These are phyloP conservation scores for Castanea mollissima DNA, from an alignment of 306 rosid genomes.

Conservation along the genomic window DNA sequence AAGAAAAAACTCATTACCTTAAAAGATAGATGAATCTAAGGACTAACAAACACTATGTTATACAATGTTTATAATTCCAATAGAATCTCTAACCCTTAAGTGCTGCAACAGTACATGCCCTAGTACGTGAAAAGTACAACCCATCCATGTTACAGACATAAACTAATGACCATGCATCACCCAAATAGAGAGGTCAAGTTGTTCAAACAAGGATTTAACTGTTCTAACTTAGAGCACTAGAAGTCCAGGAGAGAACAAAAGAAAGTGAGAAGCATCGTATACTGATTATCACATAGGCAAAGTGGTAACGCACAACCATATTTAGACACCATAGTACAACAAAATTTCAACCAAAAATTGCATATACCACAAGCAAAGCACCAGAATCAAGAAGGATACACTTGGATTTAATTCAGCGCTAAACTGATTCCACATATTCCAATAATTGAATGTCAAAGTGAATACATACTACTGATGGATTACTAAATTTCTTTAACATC, in stretches of 20 bases:
- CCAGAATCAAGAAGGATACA: neutral
- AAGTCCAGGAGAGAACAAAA: neutral
- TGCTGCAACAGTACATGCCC: no score
- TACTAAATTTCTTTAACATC: neutral
- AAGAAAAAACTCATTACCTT: neutral
- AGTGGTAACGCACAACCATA: neutral
- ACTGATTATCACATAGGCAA: neutral
- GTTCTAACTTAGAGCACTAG: neutral
- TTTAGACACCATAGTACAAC: neutral
- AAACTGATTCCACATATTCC: neutral
- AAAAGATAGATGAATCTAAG: neutral
- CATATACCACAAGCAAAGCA: neutral
- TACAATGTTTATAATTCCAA: neutral
- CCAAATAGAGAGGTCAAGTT: no score
- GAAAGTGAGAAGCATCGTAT: no score
- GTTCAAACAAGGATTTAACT: neutral
- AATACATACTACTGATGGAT: neutral
- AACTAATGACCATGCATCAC: no score
- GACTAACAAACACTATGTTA: neutral
- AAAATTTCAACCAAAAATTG: neutral
- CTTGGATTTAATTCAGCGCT: neutral
- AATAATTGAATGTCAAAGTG: constrained; percentile 4
- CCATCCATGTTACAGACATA: no score
- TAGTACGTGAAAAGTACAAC: no score
- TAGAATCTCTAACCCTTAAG: no score